Evolutionary conservation across 257 asterid genomes (phyloP).

Genomic region (Agastache rugosa): DNA sequence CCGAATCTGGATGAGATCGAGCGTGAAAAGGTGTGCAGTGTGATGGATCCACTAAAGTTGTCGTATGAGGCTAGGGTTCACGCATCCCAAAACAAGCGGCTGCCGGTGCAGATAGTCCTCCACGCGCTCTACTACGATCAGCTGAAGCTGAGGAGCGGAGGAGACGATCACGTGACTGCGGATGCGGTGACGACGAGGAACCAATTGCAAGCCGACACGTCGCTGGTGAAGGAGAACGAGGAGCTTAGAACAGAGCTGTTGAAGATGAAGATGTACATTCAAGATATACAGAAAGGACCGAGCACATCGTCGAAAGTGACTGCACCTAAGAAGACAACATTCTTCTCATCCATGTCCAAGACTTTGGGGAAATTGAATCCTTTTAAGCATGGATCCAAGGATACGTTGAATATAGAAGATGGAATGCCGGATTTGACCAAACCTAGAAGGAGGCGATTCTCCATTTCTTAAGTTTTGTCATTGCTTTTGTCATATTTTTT

Average conservation of each 20-base stretch:
- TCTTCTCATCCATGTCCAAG: slow-evolving; percentile 85
- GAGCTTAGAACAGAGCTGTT: slow-evolving; percentile 74
- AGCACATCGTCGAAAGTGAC: slow-evolving; percentile 51
- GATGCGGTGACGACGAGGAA: slow-evolving; percentile 64
- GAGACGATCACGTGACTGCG: slow-evolving; percentile 48
- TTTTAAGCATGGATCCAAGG: slow-evolving; percentile 88
- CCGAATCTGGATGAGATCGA: slow-evolving; percentile 89
- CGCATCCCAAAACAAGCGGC: slow-evolving; percentile 93
- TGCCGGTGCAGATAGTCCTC: slow-evolving; percentile 92
- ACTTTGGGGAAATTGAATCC: slow-evolving; percentile 83
- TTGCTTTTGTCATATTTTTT: not conserved
- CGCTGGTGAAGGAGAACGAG: slow-evolving; percentile 83
- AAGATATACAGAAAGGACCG: slow-evolving; percentile 61
- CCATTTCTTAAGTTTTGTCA: slow-evolving; percentile 59
- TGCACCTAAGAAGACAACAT: slow-evolving; percentile 53
- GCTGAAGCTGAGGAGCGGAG: slow-evolving; percentile 74
- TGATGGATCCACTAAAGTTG: slow-evolving; percentile 87
- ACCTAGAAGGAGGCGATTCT: slow-evolving; percentile 95
- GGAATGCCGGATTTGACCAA: slow-evolving; percentile 63
- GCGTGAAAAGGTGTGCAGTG: slow-evolving; percentile 88
- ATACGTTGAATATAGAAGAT: slow-evolving; percentile 68
- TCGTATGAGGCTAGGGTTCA: slow-evolving; percentile 92
- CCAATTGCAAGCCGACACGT: slow-evolving; percentile 68
- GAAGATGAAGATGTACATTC: slow-evolving; percentile 84
- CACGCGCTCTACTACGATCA: slow-evolving; percentile 92